Percentiles rank a stretch among this genome's conserved stretches.
phyloP scores from a whole-genome alignment of 23 red algal genomes.

The Gracilariopsis chorda region DNA sequence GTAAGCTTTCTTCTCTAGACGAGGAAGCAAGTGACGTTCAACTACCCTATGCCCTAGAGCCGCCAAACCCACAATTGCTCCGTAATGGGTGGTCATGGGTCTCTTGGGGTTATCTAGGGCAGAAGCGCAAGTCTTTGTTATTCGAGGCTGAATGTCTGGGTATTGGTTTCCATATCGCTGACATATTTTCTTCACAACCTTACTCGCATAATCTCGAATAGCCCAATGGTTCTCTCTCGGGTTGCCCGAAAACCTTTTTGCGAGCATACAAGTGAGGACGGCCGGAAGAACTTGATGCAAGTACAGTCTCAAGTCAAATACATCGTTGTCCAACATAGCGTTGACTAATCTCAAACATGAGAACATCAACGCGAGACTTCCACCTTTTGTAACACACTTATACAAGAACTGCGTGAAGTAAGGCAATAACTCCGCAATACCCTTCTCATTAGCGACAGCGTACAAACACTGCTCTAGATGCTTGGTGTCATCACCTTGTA shows the following conservation, averaged over 20 bases:
- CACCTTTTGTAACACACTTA: conserved; percentile 20
- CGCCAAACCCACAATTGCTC: conserved; percentile 50
- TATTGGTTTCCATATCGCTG: conserved; percentile 50
- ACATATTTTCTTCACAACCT: conserved; percentile 63
- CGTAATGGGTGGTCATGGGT: conserved; percentile 94
- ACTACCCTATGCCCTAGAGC: conserved; percentile 40
- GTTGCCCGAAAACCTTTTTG: conserved; percentile 53
- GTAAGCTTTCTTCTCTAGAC: neutral
- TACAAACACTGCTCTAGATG: conserved; percentile 73
- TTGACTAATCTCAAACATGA: conserved; percentile 72
- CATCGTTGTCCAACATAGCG: conserved; percentile 82
- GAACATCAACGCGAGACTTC: conserved; percentile 42
- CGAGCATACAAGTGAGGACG: conserved; percentile 83
- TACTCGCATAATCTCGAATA: conserved; percentile 79
- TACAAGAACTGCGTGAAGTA: conserved; percentile 86
- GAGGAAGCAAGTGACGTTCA: conserved; percentile 32
- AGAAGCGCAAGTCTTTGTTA: conserved; percentile 65
- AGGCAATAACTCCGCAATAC: conserved; percentile 82
- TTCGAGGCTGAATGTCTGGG: conserved; percentile 67
- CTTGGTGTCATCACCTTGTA: conserved; percentile 51
- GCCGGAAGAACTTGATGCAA: conserved; percentile 89
- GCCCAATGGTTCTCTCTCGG: conserved; percentile 90
- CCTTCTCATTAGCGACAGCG: conserved; percentile 74
- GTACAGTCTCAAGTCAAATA: conserved; percentile 73
- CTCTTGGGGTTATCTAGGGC: conserved; percentile 57